Evolutionary conservation across 2,329 filamentous ascomycete genomes (phyloP).

Genomic region (Arthrobotrys conoides): DNA sequence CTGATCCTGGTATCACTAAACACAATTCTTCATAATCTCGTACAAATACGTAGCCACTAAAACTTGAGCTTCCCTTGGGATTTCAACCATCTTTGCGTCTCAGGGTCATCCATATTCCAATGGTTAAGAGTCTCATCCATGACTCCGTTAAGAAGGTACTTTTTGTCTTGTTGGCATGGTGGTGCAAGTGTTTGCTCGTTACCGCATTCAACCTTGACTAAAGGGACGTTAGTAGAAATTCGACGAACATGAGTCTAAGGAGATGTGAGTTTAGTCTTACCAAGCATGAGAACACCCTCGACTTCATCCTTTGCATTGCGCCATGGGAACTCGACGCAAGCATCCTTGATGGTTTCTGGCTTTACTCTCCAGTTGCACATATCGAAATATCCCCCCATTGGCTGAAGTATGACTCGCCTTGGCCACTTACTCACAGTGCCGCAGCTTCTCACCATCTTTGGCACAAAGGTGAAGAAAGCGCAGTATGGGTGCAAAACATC

Average conservation of each 20-base stretch:
- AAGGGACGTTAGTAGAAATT: neutral
- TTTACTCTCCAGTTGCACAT: conserved; percentile 1
- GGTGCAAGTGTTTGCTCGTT: conserved; percentile 47
- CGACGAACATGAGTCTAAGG: neutral
- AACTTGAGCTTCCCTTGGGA: conserved; percentile 2
- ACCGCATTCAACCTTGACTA: conserved; percentile 49
- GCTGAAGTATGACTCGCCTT: neutral
- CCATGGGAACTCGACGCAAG: conserved; percentile 45
- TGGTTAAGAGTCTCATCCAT: conserved; percentile 31
- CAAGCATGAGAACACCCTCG: conserved; percentile 43
- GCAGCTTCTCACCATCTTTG: conserved; percentile 55
- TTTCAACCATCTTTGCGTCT: conserved; percentile 29
- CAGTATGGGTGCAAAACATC: conserved; percentile 46
- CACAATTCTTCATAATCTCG: conserved; percentile 7
- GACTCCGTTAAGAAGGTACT: conserved; percentile 37
- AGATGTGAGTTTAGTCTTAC: conserved; percentile 7
- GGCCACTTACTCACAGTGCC: conserved; percentile 36
- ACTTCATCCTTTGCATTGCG: conserved; percentile 16
- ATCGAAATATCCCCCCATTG: conserved; percentile 20
- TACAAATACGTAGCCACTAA: neutral
- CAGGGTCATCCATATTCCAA: conserved; percentile 33
- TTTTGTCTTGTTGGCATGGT: conserved; percentile 49
- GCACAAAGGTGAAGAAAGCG: conserved; percentile 49
- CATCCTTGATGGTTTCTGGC: conserved; percentile 6
- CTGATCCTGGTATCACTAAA: conserved; percentile 16